Base-by-base conservation (phyloP, 1,139 yeast species). In the Yamadazyma triangularis region DNA sequence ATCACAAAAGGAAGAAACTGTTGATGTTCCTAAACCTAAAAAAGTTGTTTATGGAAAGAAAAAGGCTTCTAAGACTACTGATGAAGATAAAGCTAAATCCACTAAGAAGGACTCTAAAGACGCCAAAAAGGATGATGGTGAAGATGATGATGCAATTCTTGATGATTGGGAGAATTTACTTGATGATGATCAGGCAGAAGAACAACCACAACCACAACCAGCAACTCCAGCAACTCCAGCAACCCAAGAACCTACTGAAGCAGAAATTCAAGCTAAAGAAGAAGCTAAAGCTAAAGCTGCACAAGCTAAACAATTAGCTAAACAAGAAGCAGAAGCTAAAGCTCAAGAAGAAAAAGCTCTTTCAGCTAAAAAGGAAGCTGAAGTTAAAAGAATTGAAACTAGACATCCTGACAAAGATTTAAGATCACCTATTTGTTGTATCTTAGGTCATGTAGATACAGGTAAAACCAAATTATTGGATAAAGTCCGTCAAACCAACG, bases 371-470 rank as follows among this genome's bases (percentile, higher is more conserved):
- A 44, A 39, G 27, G 40, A 48, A 45, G 47, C 48, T 43, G 38
- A 38, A 9, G 43, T 33, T 23, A 47, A 44, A 28, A 36, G 34
- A 8, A 21, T 13, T 14, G 57, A 48, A 34, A 52, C 48, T 14
- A 22, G 35, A 30, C 29, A 41, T 35, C 33, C 50, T 4, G 68
- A 61, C 24, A 60, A 57, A 35, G 73, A 91, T 50, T 67, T 91
- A 53, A 94, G 99, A 64, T 93, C 99, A 39, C 99, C 99, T 44
- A 91, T 91, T 57, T 91, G 98, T 62, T 89, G 96, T 82, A 93
- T 91, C 53, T 76, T 91, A 62, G 99, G 99, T 57, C 99, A 91
- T 70, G 99, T 91, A 60, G 99, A 91, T 73, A 91, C 98, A 35
- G 98, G 99, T 79, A 93, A 91, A 65, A 91, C 98, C 41, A 91